phyloP scores from a whole-genome alignment of 2,329 filamentous ascomycete genomes.

The Myriosclerotinia scirpicola region DNA sequence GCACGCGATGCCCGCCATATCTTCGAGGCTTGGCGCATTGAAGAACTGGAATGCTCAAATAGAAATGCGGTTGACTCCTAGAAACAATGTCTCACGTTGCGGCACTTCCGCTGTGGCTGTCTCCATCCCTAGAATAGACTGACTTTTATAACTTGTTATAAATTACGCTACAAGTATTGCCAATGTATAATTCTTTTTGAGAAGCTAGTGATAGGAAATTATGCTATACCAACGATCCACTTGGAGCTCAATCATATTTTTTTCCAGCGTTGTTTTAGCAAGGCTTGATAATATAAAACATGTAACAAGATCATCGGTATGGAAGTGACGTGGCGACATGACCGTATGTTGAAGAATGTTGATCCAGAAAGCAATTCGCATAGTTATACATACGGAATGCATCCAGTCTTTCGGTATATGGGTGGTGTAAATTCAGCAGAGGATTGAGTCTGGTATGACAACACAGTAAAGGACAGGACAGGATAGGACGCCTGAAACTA shows the following conservation, averaged over 20 bases:
- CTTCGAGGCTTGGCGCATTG: neutral
- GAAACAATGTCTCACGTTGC: slow-evolving; percentile 13
- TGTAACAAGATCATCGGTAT: neutral
- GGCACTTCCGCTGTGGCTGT: neutral
- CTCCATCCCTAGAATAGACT: neutral
- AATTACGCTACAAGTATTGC: neutral
- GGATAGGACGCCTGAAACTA: too few species aligned
- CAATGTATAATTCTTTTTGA: neutral
- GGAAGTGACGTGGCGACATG: neutral
- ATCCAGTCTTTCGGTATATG: neutral
- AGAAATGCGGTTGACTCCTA: neutral
- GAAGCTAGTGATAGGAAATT: neutral
- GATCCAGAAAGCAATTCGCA: neutral
- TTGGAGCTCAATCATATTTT: neutral
- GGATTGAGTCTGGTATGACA: neutral
- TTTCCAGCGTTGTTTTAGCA: neutral
- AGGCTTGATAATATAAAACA: neutral
- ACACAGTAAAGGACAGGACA: neutral
- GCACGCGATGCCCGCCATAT: slow-evolving; percentile 1
- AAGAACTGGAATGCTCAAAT: slow-evolving; percentile 2
- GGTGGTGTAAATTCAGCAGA: neutral
- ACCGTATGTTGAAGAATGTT: slow-evolving; percentile 10
- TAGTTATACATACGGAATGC: slow-evolving; percentile 1
- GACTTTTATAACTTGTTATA: neutral
- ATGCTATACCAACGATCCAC: neutral